These are phyloP conservation scores for Rhynchosporium secalis DNA, from an alignment of 2,329 filamentous ascomycete genomes.

Conservation along the genomic window DNA sequence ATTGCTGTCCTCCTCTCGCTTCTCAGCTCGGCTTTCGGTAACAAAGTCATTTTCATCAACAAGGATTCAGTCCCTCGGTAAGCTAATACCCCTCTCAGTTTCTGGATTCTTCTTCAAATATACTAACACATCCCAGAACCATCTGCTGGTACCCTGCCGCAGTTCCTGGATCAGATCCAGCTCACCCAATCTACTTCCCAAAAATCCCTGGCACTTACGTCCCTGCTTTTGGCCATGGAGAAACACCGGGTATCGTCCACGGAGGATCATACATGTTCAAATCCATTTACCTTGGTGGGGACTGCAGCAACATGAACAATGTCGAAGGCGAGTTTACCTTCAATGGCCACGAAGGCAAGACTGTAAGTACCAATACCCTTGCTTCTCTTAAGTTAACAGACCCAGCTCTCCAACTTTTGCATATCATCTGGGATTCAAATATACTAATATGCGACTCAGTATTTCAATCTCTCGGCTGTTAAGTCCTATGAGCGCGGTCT, in stretches of 20 bases:
- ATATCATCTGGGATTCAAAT: no score
- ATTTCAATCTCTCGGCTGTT: background rate
- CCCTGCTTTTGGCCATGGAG: background rate
- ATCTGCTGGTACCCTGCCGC: conserved; percentile 1
- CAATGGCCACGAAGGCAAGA: background rate
- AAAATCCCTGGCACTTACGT: background rate
- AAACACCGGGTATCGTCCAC: background rate
- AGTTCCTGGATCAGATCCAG: background rate
- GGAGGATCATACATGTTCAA: background rate
- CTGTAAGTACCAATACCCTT: background rate
- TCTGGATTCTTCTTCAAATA: background rate
- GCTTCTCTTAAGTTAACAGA: background rate
- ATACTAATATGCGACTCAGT: background rate
- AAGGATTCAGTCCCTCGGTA: background rate
- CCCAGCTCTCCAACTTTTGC: background rate
- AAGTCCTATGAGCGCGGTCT: background rate
- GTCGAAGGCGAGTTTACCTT: conserved; percentile 1
- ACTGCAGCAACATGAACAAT: background rate
- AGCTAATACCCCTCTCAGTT: background rate
- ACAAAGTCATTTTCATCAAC: conserved; percentile 6
- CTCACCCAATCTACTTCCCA: background rate
- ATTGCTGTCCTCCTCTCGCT: background rate
- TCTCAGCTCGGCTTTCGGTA: background rate
- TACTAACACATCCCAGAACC: background rate
- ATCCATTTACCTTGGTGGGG: background rate